These are phyloP conservation scores for Chlamydomonas applanata DNA, from an alignment of 139 green algal species.

Conservation along the genomic window DNA sequence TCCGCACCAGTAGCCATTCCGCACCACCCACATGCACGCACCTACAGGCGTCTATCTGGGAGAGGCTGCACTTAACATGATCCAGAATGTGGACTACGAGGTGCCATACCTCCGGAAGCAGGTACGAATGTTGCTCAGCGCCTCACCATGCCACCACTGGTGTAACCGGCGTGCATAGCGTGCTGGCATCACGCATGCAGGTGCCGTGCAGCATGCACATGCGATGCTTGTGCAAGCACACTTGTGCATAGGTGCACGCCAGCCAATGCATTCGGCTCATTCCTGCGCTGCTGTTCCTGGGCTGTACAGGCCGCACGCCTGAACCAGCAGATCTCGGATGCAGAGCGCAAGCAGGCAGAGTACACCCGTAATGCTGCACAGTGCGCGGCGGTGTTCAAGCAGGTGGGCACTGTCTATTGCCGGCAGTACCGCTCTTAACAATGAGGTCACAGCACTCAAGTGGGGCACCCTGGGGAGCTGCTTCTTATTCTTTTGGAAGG, in stretches of 20 bases:
- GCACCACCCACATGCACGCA: too few relatives aligned
- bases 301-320: conserved; percentile 13
- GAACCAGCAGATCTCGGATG: conserved; percentile 57
- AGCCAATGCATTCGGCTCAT: too few relatives aligned
- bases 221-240: not conserved
- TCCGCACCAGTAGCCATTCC: too few relatives aligned
- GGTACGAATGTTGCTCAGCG: not conserved
- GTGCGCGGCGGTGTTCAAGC: conserved; percentile 50
- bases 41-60: conserved; percentile 63
- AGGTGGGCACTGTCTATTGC: conserved; percentile 30
- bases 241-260: too few relatives aligned
- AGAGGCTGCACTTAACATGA: conserved; percentile 57
- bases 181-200: not conserved
- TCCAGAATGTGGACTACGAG: conserved; percentile 76
- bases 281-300: not conserved
- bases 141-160: not conserved
- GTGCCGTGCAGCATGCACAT: too few relatives aligned
- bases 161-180: too few relatives aligned
- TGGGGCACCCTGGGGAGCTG: too few relatives aligned
- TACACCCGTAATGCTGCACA: conserved; percentile 49
- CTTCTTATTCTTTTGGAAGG: too few relatives aligned
- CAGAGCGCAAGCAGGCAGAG: conserved; percentile 60
- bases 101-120: conserved; percentile 70
- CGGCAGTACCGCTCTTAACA: too few relatives aligned
- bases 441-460: too few relatives aligned